Evolutionary conservation across 352 stramenopile species (phyloP), one percentile per base, ranked within the genome.

Genomic region (Pythium biforme): DNA sequence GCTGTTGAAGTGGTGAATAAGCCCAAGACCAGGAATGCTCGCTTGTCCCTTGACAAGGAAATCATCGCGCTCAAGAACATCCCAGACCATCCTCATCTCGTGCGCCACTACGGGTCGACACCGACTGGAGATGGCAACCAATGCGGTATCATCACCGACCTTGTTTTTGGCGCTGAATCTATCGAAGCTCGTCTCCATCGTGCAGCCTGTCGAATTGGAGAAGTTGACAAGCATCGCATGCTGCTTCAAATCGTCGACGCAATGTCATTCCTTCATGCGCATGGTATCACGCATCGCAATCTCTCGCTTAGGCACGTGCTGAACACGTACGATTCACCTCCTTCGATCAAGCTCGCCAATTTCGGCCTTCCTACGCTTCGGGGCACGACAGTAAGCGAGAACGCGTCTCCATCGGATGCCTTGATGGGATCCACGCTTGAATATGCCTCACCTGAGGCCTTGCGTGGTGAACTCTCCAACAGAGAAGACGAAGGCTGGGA

Each of bases 331-430:
- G 12, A 27, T n/a, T 41, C 48, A 15, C 26, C 48, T 27, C 27
- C 29, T 1, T 3, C 27, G 29, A 41, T 55, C 4, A 55, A 55
- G 48, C 34, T 65, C 12, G 31, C 50, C 19, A 27, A 65, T 57
- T 59, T 54, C 37, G 48, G 59, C 4, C 37, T 65, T 20, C 49
- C 48, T 27, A 53, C 37, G 1, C 40, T 58, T 5, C 51, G 51
- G 23, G 11, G 33, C 1, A 12, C 45, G 23, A 41, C 22, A 34
- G 48, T 10, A 14, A 34, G 14, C 7, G 9, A 23, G 3, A 29
- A 11, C 4, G 6, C 6, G 11, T 31, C 25, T 11, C 31, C 11
- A 22, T 11, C 26, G 33, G 17, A 23, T 22, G 46, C 26, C 17
- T 8, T 50, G 10, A 26, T 53, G 17, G 58, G 27, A 20, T 33